Evolutionary conservation across 2,329 filamentous ascomycete genomes (phyloP).

Genomic region (Sclerotinia glacialis): DNA sequence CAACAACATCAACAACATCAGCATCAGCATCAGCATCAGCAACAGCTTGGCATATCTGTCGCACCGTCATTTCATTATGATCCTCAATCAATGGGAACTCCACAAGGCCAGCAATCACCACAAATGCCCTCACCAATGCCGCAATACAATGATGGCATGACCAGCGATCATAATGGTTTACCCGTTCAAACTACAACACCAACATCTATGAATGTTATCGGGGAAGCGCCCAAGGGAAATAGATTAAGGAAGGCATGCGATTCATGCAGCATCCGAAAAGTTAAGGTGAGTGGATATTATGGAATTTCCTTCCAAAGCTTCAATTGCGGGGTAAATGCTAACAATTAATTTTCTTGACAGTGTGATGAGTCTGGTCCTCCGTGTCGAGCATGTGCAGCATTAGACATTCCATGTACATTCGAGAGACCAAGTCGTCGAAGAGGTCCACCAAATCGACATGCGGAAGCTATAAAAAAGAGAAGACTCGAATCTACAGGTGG

Average conservation of each 20-base stretch:
- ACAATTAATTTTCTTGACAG: slow-evolving; percentile 39
- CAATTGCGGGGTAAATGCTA: slow-evolving; percentile 18
- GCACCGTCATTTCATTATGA: slow-evolving; percentile 22
- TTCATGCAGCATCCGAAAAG: slow-evolving; percentile 52
- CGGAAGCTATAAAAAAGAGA: slow-evolving; percentile 63
- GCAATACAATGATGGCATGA: slow-evolving; percentile 26
- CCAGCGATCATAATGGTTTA: slow-evolving; percentile 27
- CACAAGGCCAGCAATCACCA: slow-evolving; percentile 25
- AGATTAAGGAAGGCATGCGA: slow-evolving; percentile 52
- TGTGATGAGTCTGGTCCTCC: slow-evolving; percentile 66
- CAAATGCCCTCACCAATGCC: slow-evolving; percentile 23
- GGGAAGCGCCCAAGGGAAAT: slow-evolving; percentile 36
- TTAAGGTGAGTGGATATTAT: slow-evolving; percentile 44
- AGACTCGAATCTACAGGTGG: slow-evolving; percentile 42
- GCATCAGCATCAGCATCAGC: slow-evolving; percentile 23
- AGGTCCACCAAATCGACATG: slow-evolving; percentile 64
- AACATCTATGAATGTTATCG: slow-evolving; percentile 26
- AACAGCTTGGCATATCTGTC: slow-evolving; percentile 19
- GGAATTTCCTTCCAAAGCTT: not conserved
- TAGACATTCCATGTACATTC: slow-evolving; percentile 67
- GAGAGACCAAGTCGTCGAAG: slow-evolving; percentile 60
- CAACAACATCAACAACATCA: slow-evolving; percentile 19
- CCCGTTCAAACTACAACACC: slow-evolving; percentile 23
- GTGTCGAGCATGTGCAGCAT: slow-evolving; percentile 60
- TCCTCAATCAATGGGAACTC: slow-evolving; percentile 22